Conservation (phyloP, 805 yeast genomes). For the Ogataea trehalophila region DNA sequence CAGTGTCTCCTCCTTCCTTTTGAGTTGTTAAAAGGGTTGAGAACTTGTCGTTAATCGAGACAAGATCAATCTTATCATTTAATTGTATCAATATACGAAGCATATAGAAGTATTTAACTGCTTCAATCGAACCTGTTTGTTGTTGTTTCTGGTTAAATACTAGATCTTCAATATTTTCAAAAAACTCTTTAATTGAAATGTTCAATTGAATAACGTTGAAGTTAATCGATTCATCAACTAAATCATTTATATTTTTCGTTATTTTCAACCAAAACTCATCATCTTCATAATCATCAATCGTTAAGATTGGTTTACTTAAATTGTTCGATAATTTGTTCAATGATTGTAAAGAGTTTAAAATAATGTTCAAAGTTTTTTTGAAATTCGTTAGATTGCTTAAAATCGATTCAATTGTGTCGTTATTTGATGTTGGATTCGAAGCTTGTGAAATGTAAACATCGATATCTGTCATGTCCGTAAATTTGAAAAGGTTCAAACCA, state of each 20-base stretch:
- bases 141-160: not conserved
- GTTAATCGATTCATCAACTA: slow-evolving; percentile 15
- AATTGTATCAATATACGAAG: slow-evolving; percentile 23
- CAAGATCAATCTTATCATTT: slow-evolving; percentile 18
- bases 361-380: slow-evolving; percentile 10
- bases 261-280: slow-evolving; percentile 26
- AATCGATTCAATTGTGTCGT: slow-evolving; percentile 11
- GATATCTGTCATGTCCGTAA: slow-evolving; percentile 19
- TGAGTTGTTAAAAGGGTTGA: slow-evolving; percentile 1
- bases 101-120: slow-evolving; percentile 20
- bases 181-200: slow-evolving; percentile 13
- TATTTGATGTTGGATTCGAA: slow-evolving; percentile 11
- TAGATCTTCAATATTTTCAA: slow-evolving; percentile 8
- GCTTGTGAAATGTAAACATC: slow-evolving; percentile 16
- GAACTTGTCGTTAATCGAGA: slow-evolving; percentile 11
- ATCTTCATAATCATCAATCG: slow-evolving; percentile 34
- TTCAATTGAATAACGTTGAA: slow-evolving; percentile 12
- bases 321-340: slow-evolving; percentile 15
- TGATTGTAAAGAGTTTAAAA: slow-evolving; percentile 17
- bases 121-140: not conserved
- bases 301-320: slow-evolving; percentile 27
- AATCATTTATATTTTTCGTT: slow-evolving; percentile 7
- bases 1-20: not conserved
- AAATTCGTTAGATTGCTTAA: slow-evolving; percentile 16
- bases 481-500: slow-evolving; percentile 19